Evolutionary conservation across 306 rosid genomes (phyloP), one percentile per base, ranked within the genome.

Genomic region (Potentilla sterilis): DNA sequence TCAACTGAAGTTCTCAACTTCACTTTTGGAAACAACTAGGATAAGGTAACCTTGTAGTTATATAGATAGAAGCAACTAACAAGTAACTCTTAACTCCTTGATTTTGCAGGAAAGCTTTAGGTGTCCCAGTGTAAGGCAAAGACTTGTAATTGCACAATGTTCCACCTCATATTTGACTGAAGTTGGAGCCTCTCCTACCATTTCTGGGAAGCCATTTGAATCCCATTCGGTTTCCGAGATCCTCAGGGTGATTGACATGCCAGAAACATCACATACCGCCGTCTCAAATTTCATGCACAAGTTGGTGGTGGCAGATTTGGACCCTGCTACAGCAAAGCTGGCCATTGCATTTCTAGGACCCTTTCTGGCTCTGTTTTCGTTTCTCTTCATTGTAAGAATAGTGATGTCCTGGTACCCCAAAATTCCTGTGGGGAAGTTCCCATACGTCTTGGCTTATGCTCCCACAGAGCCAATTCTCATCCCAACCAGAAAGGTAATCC

Each of bases 321-420:
- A 90, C 74, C 96, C 99, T 75, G 84, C 87, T 7, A 88, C 91
- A 21, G 99, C 96, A 58, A 95, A 90, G 85, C 75, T 90, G 2
- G 89, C 89, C 5, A 89, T 90, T 70, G 86, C 85, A 37, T 81
- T 92, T 77, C 79, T 95, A 13, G 97, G 99, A 13, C 97, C 97
- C 7, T 92, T 89, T 72, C 89, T 92, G 61, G 85, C 98, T 1
- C 89, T 49, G 0, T 88, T 90, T 77, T 87, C 90, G 37, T 92
- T 92, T 80, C 87, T 95, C 47, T 95, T 95, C 68, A 82, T 95
- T 47, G 38, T 77, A 69, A 95, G 97, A 83, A 95, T 95, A 77
- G 86, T 95, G 28, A 92, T 95, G 97, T 92, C 98, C n/a, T 93
- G 98, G 98, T 91, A 93, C 74, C 97, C 98, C 12, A 93, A 89